These are phyloP conservation scores for Dissophora ornata DNA, from an alignment of 192 early-diverging fungal species.

Conservation along the genomic window DNA sequence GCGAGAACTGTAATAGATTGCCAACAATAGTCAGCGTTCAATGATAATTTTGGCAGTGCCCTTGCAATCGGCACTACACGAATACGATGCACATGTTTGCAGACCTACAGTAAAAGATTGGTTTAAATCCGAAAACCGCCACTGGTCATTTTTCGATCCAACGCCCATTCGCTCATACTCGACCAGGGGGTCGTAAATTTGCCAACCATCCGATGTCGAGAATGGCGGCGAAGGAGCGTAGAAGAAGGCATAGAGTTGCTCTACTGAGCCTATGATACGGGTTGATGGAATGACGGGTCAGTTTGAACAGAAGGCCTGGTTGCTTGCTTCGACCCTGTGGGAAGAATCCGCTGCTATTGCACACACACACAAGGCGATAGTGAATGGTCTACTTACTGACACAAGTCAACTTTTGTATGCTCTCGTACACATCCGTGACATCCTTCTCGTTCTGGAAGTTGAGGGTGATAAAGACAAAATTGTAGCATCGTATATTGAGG, in stretches of 20 bases:
- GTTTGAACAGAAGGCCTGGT: too few species aligned
- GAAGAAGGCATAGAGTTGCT: conserved; percentile 83
- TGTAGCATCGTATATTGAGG: conserved; percentile 77
- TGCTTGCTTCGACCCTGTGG: too few species aligned
- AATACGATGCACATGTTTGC: too few species aligned
- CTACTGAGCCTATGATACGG: conserved; percentile 65
- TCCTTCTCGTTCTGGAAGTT: conserved; percentile 74
- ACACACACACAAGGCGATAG: too few species aligned
- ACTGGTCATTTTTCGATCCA: conserved; percentile 66
- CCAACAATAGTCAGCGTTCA: too few species aligned
- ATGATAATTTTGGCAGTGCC: too few species aligned
- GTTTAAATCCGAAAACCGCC: conserved; percentile 87
- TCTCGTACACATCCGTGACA: conserved; percentile 79
- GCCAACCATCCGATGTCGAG: conserved; percentile 68
- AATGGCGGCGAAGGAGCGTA: conserved; percentile 66
- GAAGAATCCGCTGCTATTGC: too few species aligned
- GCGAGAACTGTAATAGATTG: conserved; percentile 71
- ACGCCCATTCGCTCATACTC: conserved; percentile 93
- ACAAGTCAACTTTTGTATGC: conserved; percentile 84
- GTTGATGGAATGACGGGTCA: not conserved
- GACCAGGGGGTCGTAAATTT: conserved; percentile 74
- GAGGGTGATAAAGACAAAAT: conserved; percentile 84
- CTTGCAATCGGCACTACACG: too few species aligned
- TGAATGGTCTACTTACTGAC: conserved; percentile 64
- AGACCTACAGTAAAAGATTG: conserved; percentile 72